Conservation (phyloP, 768 basidiomycete genomes). For the Pholiota conissans region DNA sequence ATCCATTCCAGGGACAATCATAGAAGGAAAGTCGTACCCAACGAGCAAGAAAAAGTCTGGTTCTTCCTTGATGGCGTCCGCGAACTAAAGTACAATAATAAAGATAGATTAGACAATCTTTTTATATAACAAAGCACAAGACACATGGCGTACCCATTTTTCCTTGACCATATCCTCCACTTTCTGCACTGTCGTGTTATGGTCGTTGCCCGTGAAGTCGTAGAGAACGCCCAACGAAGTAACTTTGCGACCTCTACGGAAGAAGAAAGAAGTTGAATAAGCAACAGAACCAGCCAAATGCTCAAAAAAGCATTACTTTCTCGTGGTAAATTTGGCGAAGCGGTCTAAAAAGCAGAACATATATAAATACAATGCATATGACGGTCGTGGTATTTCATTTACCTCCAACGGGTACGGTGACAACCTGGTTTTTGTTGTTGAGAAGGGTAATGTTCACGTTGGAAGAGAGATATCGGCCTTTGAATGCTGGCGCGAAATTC, state of each 20-base stretch:
- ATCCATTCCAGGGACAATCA: not conserved
- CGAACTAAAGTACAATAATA: conserved; percentile 56
- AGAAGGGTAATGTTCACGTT: conserved; percentile 83
- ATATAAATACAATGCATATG: not conserved
- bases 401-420: conserved; percentile 40
- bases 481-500: conserved; percentile 65
- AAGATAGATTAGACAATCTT: not conserved
- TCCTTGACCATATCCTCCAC: conserved; percentile 80
- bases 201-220: conserved; percentile 71
- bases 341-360: conserved; percentile 36
- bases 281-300: too few relatives aligned
- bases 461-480: conserved; percentile 77
- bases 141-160: conserved; percentile 52
- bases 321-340: conserved; percentile 72
- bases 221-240: conserved; percentile 82
- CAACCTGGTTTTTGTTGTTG: conserved; percentile 36
- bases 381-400: not conserved
- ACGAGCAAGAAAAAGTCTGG: conserved; percentile 82
- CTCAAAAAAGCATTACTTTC: too few relatives aligned
- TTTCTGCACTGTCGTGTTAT: conserved; percentile 73
- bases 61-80: conserved; percentile 72
- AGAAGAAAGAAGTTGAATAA: not conserved
- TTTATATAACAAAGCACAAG: not conserved
- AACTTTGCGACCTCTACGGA: conserved; percentile 60
- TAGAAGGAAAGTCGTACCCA: conserved; percentile 41